Base-by-base conservation (phyloP, 2,329 filamentous ascomycete genomes). In the Neonectria magnoliae region DNA sequence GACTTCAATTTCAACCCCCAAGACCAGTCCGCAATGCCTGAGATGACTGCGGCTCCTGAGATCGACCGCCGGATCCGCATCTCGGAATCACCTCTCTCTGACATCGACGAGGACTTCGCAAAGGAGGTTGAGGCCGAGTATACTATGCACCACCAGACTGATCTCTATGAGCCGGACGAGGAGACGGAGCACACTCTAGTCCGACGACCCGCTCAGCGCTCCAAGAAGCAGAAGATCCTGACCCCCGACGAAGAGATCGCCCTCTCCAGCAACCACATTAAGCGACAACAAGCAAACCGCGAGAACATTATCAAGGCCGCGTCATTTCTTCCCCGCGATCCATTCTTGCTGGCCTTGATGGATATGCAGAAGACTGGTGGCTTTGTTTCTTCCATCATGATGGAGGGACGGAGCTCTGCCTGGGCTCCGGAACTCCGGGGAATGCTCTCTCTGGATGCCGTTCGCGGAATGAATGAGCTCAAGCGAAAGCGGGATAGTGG, bases 401-500 rank as follows among this genome's bases (percentile, higher is more conserved):
- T 92, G 57, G 93, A 94, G 66, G 92, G 90, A 41, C 89, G 92
- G 68, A 90, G 90, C 71, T 86, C 88, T 69, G 88, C 88, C 45
- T 98, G 94, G 94, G 95, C 95, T 4, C 95, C 95, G 1, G 96
- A 99, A 80, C 86, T 99, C 20, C 91, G 93, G 65, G 93, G 92
- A n/a, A 89, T 99, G 73, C 83, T 98, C n/a, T 97, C 94, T 1
- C 84, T 98, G 45, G 93, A 97, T 69, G 87, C 93, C 14, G 87
- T 97, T 16, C 90, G 90, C 66, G 89, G 89, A 62, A 87, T 90
- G 45, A 91, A 90, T 62, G 93, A 97, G 66, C 86, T 95, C 60
- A 99, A 98, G 87, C 89, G 96, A 64, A 99, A 99, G 85, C 90
- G 96, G 29, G 94, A 97, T 75, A 94, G 91, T 73, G 94, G 92